Conservation (phyloP, 2,329 filamentous ascomycete genomes). For the Aspergillus spinulosporus region DNA sequence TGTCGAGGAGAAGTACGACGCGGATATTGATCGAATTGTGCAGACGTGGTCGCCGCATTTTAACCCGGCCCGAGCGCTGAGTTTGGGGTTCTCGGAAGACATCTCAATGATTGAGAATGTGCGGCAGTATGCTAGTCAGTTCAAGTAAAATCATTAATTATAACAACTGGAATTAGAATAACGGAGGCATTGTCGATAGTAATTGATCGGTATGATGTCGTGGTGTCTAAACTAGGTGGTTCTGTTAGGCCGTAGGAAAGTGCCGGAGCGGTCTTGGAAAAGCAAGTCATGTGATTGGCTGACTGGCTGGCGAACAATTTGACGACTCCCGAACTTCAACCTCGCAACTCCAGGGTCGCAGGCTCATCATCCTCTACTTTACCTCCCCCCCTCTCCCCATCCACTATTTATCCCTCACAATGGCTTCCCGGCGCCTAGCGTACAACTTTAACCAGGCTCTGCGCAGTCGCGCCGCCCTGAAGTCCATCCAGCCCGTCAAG, state of each 20-base stretch:
- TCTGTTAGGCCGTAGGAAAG: conserved; percentile 27
- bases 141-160: conserved; percentile 26
- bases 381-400: conserved; percentile 49
- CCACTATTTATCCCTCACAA: conserved; percentile 50
- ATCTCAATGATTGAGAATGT: conserved; percentile 45
- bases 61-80: conserved; percentile 55
- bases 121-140: conserved; percentile 37
- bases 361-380: conserved; percentile 43
- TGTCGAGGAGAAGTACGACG: conserved; percentile 57
- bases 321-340: conserved; percentile 48
- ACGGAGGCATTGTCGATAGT: background rate
- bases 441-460: conserved; percentile 89
- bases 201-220: no score
- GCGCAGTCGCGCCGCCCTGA: conserved; percentile 81
- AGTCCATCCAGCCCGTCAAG: conserved; percentile 72
- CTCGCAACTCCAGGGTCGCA: conserved; percentile 34
- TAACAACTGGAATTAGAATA: background rate
- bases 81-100: conserved; percentile 49
- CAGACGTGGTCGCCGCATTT: conserved; percentile 62
- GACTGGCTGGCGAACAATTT: conserved; percentile 46
- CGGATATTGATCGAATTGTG: conserved; percentile 57
- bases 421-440: conserved; percentile 97
- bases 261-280: conserved; percentile 41
- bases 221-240: background rate
- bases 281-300: conserved; percentile 48